Evolutionary conservation across 2,329 filamentous ascomycete species (phyloP), one percentile per base, ranked within the genome.

Genomic region (Diaporthe vexans): DNA sequence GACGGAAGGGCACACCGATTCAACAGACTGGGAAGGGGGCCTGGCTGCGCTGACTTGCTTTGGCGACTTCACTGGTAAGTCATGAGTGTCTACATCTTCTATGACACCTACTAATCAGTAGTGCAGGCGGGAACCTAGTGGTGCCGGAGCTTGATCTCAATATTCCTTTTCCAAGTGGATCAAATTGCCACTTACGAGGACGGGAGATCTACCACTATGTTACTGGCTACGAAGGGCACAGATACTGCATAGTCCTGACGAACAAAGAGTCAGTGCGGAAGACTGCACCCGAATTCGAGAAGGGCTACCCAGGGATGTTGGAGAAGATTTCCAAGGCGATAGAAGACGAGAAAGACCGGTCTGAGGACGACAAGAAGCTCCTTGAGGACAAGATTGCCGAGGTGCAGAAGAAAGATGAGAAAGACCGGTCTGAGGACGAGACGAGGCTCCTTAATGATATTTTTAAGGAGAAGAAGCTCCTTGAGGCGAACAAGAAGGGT

Each of bases 21-120:
- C 9, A 24, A 58, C 29, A 8, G 56, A 58, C 56, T 58, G 56
- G 56, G 15, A 8, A 3, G 1, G 13, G 11, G 56, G 56, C 19
- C n/a, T 58, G 56, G 56, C 56, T 19, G 56, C 56, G 9, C 21
- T 58, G 21, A 58, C 56, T 11, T 58, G 56, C 56, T 58, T 37
- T 11, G 56, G 56, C 19, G 21, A n/a, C 17, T 58, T 58, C 29
- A n/a, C 29, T 11, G 56, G 56, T 17, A 37, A 37, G 29, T 58
- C 6, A 3, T 10, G 2, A 37, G 9, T n/a, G 29, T 7, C 9
- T 33, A 8, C 33, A 9, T 19, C 4, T n/a, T 1, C 33, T 21
- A 10, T 15, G 10, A 58, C 1, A 17, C 21, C 11, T n/a, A 17
- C 11, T 40, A 35, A 58, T 19, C 2, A 17, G 2, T 37, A 40